Percentiles rank a stretch among this genome's conserved stretches.
These are phyloP conservation scores for Albophoma yamanashiensis DNA, from an alignment of 2,329 filamentous ascomycete genomes.

Conservation along the genomic window DNA sequence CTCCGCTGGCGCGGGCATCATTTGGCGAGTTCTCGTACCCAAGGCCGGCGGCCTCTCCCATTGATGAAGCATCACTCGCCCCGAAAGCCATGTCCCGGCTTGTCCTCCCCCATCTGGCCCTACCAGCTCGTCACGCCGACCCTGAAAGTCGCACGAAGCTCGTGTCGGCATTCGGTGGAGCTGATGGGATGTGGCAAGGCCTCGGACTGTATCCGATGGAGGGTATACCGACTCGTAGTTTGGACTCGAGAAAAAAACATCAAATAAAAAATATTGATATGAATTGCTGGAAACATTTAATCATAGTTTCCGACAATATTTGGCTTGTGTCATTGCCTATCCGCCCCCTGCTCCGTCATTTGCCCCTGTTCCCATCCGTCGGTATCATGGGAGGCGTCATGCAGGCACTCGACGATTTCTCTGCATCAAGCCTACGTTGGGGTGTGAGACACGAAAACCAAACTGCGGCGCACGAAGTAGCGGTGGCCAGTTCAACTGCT, in stretches of 20 bases:
- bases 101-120: neutral
- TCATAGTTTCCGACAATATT: neutral
- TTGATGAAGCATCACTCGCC: neutral
- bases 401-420: neutral
- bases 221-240: too few species aligned
- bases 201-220: neutral
- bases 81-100: neutral
- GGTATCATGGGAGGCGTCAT: neutral
- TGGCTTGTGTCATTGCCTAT: neutral
- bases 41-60: neutral
- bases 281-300: neutral
- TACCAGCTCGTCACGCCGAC: neutral
- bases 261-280: neutral
- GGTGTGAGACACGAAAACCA: neutral
- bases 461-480: neutral
- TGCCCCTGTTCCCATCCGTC: neutral
- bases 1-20: neutral
- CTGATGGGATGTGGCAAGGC: neutral
- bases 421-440: neutral
- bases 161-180: neutral
- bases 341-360: neutral
- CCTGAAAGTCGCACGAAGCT: neutral
- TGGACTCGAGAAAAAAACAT: neutral
- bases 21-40: neutral
- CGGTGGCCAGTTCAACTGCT: neutral